A percentile compares a stretch with the other conserved stretches of the same genome.
These are phyloP conservation scores for Aethionema arabicum DNA, from an alignment of 345 rosid genomes.

Conservation along the genomic window DNA sequence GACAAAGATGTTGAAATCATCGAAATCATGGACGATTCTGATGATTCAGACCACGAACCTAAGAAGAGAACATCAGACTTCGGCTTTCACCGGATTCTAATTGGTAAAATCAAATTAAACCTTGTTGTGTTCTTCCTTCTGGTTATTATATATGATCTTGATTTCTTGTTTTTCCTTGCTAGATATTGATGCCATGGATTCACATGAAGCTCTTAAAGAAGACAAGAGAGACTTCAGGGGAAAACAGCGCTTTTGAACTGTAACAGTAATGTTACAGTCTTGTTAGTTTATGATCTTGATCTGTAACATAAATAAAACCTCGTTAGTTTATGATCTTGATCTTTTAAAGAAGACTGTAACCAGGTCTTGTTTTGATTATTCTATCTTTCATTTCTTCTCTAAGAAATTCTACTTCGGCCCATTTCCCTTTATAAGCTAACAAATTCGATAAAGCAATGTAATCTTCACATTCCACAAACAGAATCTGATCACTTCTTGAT, in stretches of 20 bases:
- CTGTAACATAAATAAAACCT: slow-evolving; percentile 8
- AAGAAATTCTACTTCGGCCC: slow-evolving; percentile 52
- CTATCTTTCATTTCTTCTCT: slow-evolving; percentile 38
- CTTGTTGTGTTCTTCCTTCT: neutral
- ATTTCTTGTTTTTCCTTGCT: slow-evolving; percentile 5
- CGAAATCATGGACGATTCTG: slow-evolving; percentile 13
- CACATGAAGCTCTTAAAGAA: slow-evolving; percentile 10
- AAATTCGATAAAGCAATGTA: slow-evolving; percentile 58
- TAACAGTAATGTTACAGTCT: too few species aligned
- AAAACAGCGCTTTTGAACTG: slow-evolving; percentile 6
- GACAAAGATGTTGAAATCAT: slow-evolving; percentile 32
- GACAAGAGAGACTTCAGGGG: slow-evolving; percentile 31
- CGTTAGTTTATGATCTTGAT: slow-evolving; percentile 5
- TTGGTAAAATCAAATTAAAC: slow-evolving; percentile 16
- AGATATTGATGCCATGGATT: slow-evolving; percentile 27
- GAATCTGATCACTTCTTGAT: slow-evolving; percentile 12
- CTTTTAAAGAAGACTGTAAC: slow-evolving; percentile 28
- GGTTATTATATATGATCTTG: slow-evolving; percentile 2
- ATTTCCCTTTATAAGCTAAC: slow-evolving; percentile 53
- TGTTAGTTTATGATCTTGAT: slow-evolving; percentile 25
- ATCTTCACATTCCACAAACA: slow-evolving; percentile 43
- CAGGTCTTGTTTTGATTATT: slow-evolving; percentile 33
- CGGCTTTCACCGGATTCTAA: slow-evolving; percentile 17
- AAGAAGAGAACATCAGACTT: slow-evolving; percentile 16
- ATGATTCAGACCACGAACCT: neutral